These are phyloP conservation scores for Backusella australiensis DNA, from an alignment of 192 early-diverging fungal species.

Conservation along the genomic window DNA sequence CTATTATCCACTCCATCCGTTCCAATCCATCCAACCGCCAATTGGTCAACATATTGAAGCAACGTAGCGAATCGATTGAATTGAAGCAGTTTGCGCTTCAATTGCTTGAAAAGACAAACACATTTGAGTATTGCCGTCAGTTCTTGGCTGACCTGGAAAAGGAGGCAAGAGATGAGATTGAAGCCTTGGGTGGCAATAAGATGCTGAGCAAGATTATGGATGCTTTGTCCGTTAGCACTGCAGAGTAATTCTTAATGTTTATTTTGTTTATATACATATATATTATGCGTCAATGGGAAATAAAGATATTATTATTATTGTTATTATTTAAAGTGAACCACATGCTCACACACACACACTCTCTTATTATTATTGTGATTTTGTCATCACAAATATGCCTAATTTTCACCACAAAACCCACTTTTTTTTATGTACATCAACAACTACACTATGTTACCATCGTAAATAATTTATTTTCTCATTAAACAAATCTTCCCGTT, in stretches of 20 bases:
- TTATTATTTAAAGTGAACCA: no score
- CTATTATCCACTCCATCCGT: conserved; percentile 86
- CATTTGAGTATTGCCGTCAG: conserved; percentile 78
- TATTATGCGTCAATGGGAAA: no score
- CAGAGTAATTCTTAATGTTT: not conserved
- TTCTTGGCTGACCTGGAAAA: conserved; percentile 65
- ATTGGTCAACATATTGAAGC: conserved; percentile 86
- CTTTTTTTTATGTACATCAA: no score
- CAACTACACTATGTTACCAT: no score
- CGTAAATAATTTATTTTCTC: no score
- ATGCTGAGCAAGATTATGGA: conserved; percentile 62
- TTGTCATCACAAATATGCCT: no score
- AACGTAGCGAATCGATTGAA: conserved; percentile 76
- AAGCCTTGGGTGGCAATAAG: conserved; percentile 74
- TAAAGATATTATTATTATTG: no score
- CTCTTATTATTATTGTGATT: no score
- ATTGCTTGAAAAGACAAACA: conserved; percentile 71
- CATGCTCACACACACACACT: no score
- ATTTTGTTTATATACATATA: no score
- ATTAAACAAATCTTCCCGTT: conserved; percentile 23
- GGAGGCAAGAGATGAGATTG: conserved; percentile 62
- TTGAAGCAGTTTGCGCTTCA: conserved; percentile 87
- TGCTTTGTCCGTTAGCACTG: not conserved
- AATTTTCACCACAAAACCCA: no score
- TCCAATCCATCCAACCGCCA: conserved; percentile 57